A percentile compares a stretch with the other conserved stretches of the same genome.
Conservation (phyloP, 2,329 filamentous ascomycete species). For the Phialemonium atrogriseum region DNA sequence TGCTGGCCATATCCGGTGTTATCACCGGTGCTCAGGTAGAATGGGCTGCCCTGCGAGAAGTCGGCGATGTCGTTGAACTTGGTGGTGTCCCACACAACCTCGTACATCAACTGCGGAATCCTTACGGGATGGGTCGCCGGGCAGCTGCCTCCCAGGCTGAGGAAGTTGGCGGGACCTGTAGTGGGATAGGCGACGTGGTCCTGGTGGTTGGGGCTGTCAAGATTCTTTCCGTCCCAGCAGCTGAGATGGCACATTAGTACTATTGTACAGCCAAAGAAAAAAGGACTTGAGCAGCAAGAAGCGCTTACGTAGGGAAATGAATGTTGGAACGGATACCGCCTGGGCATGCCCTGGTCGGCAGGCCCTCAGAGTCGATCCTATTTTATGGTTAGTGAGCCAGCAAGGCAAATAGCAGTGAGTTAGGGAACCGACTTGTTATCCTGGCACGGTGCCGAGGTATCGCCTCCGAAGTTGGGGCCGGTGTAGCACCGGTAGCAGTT, state of each 20-base stretch:
- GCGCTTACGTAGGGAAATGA: conserved; percentile 43
- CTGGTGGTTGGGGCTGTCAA: conserved; percentile 38
- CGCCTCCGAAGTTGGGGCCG: conserved; percentile 35
- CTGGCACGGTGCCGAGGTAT: conserved; percentile 29
- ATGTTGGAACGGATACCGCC: conserved; percentile 38
- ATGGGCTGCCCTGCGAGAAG: conserved; percentile 28
- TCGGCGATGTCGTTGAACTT: conserved; percentile 25
- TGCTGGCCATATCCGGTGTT: conserved; percentile 32
- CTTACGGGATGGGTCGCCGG: conserved; percentile 29
- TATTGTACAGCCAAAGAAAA: conserved; percentile 39
- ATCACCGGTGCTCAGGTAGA: conserved; percentile 26
- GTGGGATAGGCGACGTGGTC: conserved; percentile 31
- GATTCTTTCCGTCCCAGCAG: conserved; percentile 41
- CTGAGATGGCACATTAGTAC: conserved; percentile 36
- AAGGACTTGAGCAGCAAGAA: too few species aligned
- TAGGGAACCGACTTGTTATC: conserved; percentile 37
- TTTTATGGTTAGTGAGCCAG: conserved; percentile 11
- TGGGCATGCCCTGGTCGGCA: conserved; percentile 29
- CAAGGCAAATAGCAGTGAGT: too few species aligned
- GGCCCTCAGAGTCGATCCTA: conserved; percentile 26
- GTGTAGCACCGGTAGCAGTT: conserved; percentile 37
- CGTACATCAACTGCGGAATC: conserved; percentile 39
- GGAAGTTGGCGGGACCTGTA: conserved; percentile 31
- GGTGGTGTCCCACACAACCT: conserved; percentile 37
- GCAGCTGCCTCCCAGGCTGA: conserved; percentile 27